phyloP scores from a whole-genome alignment of 225 moss, liverwort and hornwort species.

The Climacium dendroides region DNA sequence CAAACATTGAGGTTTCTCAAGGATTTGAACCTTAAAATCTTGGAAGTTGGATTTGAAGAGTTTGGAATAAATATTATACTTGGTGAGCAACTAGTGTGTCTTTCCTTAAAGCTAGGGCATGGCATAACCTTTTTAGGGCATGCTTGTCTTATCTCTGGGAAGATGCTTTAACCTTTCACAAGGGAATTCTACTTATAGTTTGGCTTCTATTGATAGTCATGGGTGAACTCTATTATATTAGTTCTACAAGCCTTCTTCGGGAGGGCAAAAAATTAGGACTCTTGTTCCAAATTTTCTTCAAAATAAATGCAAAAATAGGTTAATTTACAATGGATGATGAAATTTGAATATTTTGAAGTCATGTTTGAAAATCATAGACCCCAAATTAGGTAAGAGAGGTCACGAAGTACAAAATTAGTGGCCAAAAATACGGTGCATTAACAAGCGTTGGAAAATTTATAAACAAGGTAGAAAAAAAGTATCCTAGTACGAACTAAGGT shows the following conservation, averaged over 20 bases:
- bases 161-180: accelerated
- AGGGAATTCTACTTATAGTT: background rate
- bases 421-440: accelerated
- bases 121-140: accelerated
- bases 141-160: accelerated
- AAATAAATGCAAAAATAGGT: background rate
- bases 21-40: background rate
- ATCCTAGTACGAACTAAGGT: accelerated
- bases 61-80: background rate
- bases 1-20: accelerated
- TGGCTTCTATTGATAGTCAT: background rate
- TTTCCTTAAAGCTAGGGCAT: background rate
- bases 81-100: accelerated
- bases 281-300: accelerated
- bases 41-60: background rate
- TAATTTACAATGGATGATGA: no score
- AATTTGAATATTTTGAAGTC: background rate
- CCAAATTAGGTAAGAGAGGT: background rate
- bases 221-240: background rate
- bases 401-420: accelerated
- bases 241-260: accelerated
- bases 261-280: background rate
- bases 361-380: background rate
- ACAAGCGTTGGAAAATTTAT: accelerated
- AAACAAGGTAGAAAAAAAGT: background rate